Conservation (phyloP, 2,329 filamentous ascomycete species). For the Fusarium pilosicola region DNA sequence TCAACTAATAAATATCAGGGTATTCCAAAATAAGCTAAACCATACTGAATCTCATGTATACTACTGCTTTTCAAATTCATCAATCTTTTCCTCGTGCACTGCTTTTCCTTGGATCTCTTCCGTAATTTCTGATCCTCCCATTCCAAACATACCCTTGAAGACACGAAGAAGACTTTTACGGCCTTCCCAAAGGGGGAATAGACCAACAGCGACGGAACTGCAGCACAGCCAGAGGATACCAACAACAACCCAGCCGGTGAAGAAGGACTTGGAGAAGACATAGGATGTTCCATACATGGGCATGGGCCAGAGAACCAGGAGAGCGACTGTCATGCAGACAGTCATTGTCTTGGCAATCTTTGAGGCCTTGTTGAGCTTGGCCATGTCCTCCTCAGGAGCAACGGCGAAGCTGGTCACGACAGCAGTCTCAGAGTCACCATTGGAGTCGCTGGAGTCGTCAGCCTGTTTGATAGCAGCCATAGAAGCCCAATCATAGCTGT, state of each 20-base stretch:
- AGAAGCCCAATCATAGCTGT: constrained; percentile 86
- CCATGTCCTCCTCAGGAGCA: constrained; percentile 53
- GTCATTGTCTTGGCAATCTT: constrained; percentile 56
- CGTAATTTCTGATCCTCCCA: neutral
- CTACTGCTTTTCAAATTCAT: constrained; percentile 25
- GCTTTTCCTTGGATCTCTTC: constrained; percentile 19
- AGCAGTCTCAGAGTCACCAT: constrained; percentile 46
- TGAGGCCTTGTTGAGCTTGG: constrained; percentile 63
- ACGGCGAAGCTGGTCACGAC: constrained; percentile 16
- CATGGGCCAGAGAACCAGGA: constrained; percentile 90
- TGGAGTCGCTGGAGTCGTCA: constrained; percentile 78
- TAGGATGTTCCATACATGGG: constrained; percentile 87
- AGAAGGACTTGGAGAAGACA: constrained; percentile 69
- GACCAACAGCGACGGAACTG: constrained; percentile 75
- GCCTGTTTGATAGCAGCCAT: constrained; percentile 83
- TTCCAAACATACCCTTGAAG: constrained; percentile 31
- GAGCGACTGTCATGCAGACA: constrained; percentile 64
- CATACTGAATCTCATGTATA: too few species aligned
- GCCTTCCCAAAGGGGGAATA: constrained; percentile 86
- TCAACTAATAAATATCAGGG: neutral
- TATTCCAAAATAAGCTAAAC: neutral
- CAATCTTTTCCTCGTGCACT: constrained; percentile 15
- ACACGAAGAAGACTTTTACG: constrained; percentile 50
- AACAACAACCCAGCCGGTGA: constrained; percentile 77
- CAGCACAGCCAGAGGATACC: constrained; percentile 80